Base-by-base conservation (phyloP, 208 protist genomes). In the Zelonia costaricensis region DNA sequence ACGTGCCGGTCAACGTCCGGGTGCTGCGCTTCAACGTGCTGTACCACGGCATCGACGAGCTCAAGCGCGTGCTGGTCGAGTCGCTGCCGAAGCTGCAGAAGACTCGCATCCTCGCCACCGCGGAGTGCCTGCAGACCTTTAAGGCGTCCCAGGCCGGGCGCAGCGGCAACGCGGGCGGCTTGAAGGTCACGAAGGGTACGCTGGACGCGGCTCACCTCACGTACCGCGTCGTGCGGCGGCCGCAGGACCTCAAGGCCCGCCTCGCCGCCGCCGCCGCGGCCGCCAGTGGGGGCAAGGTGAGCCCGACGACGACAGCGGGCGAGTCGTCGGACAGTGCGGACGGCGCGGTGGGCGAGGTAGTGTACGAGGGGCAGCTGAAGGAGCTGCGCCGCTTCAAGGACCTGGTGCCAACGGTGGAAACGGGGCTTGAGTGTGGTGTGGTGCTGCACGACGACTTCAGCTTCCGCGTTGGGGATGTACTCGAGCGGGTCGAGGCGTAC, bases 331-430 rank as follows among this genome's bases (percentile, higher is more conserved):
- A n/a, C n/a, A n/a, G n/a, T 16, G 82, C 76, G 3, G 75, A 78
- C 39, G 27, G 51, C 18, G 74, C 63, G 43, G 59, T 82, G 15
- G 82, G 60, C 46, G 80, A 80, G 52, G 62, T 91, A 3, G 88
- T 93, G 13, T 94, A 93, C 51, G 87, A 93, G 54, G 89, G 89
- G 2, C 77, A 84, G 66, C 74, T 97, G 48, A 95, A 92, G 69
- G 86, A 94, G 70, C 66, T 97, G 25, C 83, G 92, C 22, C 88
- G 89, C 23, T 94, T 93, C 61, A 95, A 95, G 57, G 88, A 97
- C 8, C 71, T 93, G 23, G 89, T 95, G 20, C 84, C 86, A 23
- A 83, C 69, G 22, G 87, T 97, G 15, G 92, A 97, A 58, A 68
- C 69, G 12, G 92, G 92, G 15, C 54, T 95, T 16, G 92, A 97